Evolutionary conservation across 805 yeast genomes (phyloP), one percentile per base, ranked within the genome.

Genomic region (Saturnispora ahearnii): DNA sequence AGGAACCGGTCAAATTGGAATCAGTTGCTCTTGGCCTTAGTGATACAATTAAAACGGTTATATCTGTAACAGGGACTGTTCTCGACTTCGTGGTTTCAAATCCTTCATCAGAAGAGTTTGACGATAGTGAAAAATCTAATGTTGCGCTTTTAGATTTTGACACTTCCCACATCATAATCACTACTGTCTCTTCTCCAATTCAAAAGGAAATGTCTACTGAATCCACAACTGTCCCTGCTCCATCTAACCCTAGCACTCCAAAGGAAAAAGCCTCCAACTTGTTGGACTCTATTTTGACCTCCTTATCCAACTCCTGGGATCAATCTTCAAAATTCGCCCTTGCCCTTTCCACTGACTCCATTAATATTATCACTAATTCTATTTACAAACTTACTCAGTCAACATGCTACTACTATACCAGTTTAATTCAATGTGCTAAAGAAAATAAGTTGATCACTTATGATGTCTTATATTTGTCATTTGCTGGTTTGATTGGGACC

Each of bases 391-490:
- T 41, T 12, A n/a, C 36, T 12, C 45, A 37, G 26, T 38, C 37
- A 5, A 44, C 47, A 12, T 31, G 18, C 10, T 46, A 31, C 12
- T 31, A 41, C 30, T 41, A 33, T 12, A 32, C 38, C 5, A 15
- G 22, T 12, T 13, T 33, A 2, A 3, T 44, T 2, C 24, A 40
- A 15, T 33, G 32, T 8, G 22, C 47, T 4, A 45, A 41, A 6
- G 43, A 46, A 32, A 34, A 53, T n/a, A 54, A 51, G 11, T 40
- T 51, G 21, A 30, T 46, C 7, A 38, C 53, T 6, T 53, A 53
- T n/a, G 48, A 53, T 41, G 28, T 41, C 4, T 9, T 47, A 4
- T 53, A 51, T 28, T 28, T 53, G 7, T 29, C 53, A 5, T 3
- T 38, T 6, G 49, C 48, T 11, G 37, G 49, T 18, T 15, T 37